phyloP scores from a whole-genome alignment of 352 stramenopile species.

The Phytophthora quininea region DNA sequence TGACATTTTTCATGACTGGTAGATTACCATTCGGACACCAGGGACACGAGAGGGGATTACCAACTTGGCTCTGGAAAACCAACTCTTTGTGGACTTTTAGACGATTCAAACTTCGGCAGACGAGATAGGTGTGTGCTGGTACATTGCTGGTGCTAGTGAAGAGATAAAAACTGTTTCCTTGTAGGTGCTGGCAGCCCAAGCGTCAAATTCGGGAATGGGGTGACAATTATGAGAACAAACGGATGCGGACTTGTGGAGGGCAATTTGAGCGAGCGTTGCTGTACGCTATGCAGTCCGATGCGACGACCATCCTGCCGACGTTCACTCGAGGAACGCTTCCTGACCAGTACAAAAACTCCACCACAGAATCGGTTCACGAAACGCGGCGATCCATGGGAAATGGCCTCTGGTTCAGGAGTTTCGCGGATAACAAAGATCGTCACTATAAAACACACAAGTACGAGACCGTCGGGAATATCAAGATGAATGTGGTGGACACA shows the following conservation, averaged over 20 bases:
- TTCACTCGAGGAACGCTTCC: conserved; percentile 36
- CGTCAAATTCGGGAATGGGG: conserved; percentile 24
- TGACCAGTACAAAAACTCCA: conserved; percentile 25
- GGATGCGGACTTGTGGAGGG: conserved; percentile 34
- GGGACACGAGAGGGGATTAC: conserved; percentile 40
- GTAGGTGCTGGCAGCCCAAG: conserved; percentile 41
- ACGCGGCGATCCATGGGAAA: conserved; percentile 31
- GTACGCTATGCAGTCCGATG: conserved; percentile 27
- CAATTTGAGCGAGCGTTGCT: conserved; percentile 37
- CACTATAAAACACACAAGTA: conserved; percentile 35
- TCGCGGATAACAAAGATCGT: conserved; percentile 34
- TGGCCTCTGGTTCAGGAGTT: conserved; percentile 34
- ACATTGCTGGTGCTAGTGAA: background rate
- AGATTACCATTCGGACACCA: conserved; percentile 71
- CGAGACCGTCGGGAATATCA: conserved; percentile 14
- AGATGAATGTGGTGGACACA: no score
- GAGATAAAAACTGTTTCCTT: background rate
- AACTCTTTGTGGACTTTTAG: conserved; percentile 66
- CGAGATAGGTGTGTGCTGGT: conserved; percentile 36
- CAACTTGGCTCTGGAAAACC: conserved; percentile 44
- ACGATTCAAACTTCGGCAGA: conserved; percentile 41
- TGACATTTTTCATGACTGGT: no score
- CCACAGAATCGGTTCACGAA: conserved; percentile 21
- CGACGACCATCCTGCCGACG: conserved; percentile 35
- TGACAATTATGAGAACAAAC: conserved; percentile 32